These are phyloP conservation scores for Paramecium biaurelia DNA, from an alignment of 73 alveolate species.

Conservation along the genomic window DNA sequence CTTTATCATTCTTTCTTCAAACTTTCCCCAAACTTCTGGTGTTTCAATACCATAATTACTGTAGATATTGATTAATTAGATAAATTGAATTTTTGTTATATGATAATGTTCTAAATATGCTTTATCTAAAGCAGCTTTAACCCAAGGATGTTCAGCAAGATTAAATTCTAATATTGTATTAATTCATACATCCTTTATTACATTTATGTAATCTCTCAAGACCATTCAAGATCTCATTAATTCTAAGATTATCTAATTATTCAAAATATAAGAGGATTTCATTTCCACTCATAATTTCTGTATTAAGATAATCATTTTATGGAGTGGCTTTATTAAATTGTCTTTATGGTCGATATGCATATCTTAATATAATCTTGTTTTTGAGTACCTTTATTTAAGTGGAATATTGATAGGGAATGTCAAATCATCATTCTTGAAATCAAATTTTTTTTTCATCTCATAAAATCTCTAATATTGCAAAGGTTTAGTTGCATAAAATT, in stretches of 20 bases:
- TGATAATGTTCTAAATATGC: not conserved
- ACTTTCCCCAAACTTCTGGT: not conserved
- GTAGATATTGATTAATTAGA: not conserved
- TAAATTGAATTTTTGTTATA: not conserved
- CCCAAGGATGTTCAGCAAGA: slow-evolving; percentile 50
- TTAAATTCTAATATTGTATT: not conserved
- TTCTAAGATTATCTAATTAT: not conserved
- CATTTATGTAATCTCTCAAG: not conserved
- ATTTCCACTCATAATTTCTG: slow-evolving; percentile 37
- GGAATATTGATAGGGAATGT: slow-evolving; percentile 38
- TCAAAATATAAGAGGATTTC: slow-evolving; percentile 22
- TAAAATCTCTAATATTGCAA: not conserved
- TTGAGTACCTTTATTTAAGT: not conserved
- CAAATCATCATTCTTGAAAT: slow-evolving; percentile 37
- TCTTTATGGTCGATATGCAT: slow-evolving; percentile 32
- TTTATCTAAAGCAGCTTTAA: not conserved
- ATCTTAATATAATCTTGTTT: not conserved
- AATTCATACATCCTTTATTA: not conserved
- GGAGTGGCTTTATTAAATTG: not conserved
- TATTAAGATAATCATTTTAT: not conserved
- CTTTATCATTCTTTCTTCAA: slow-evolving; percentile 16
- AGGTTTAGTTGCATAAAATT: not conserved
- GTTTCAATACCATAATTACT: slow-evolving; percentile 25
- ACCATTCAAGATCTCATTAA: not conserved
- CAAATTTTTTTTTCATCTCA: not conserved